Evolutionary conservation across 1,284 basidiomycete genomes (phyloP).

Genomic region (Irpex sp.): DNA sequence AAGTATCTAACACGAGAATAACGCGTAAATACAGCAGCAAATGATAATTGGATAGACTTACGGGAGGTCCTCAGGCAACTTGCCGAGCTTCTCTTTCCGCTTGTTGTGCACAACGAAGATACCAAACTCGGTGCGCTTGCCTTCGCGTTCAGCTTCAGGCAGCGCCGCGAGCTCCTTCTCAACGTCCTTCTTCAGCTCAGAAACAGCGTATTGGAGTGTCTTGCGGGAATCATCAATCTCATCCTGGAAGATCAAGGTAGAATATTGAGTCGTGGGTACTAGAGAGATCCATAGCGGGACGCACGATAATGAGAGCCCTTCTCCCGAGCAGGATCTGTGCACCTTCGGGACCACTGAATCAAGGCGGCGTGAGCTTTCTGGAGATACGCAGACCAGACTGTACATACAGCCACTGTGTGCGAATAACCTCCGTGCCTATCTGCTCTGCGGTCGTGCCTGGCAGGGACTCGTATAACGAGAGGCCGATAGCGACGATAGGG

Average conservation of each 20-base stretch:
- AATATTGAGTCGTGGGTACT: conserved; percentile 7
- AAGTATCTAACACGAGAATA: conserved; percentile 47
- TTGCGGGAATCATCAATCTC: conserved; percentile 94
- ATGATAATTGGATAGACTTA: conserved; percentile 30
- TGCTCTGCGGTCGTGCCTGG: conserved; percentile 72
- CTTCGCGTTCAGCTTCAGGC: conserved; percentile 66
- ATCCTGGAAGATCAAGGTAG: conserved; percentile 47
- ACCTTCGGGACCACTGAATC: conserved; percentile 50
- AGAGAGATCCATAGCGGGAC: conserved; percentile 26
- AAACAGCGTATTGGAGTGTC: conserved; percentile 82
- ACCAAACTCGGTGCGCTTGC: conserved; percentile 75
- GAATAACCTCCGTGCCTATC: conserved; percentile 78
- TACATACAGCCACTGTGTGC: conserved; percentile 88
- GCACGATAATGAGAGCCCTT: conserved; percentile 76
- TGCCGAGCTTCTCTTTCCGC: conserved; percentile 75
- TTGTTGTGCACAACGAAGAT: conserved; percentile 97
- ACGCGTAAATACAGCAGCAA: not conserved
- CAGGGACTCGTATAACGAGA: conserved; percentile 87
- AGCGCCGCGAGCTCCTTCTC: conserved; percentile 62
- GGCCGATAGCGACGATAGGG: conserved; percentile 88
- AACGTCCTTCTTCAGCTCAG: conserved; percentile 84
- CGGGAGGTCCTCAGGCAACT: conserved; percentile 61
- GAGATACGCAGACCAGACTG: not conserved
- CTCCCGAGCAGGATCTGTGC: conserved; percentile 74
- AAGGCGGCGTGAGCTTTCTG: not conserved